phyloP scores from a whole-genome alignment of 1,139 yeast genomes.

The Taphrina deformans region DNA sequence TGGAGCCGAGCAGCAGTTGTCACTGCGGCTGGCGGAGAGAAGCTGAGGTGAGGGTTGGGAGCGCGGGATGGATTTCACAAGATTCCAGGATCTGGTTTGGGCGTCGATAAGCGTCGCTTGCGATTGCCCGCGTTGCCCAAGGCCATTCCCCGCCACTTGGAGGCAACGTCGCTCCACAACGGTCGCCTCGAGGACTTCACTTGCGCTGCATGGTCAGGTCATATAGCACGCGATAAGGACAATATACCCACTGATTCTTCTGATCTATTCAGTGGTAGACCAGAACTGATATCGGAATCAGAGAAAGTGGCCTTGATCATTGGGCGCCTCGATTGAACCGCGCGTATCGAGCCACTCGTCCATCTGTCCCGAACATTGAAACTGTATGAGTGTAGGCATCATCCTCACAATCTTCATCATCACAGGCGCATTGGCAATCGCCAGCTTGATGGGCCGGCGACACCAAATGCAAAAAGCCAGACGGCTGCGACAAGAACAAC shows the following conservation, averaged over 20 bases:
- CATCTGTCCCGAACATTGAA: neutral
- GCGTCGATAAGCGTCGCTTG: neutral
- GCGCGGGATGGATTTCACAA: too few relatives aligned
- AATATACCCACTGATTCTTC: too few relatives aligned
- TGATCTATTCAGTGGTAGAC: too few relatives aligned
- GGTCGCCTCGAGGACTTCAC: neutral
- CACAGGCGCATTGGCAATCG: neutral
- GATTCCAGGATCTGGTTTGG: too few relatives aligned
- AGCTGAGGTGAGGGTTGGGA: too few relatives aligned
- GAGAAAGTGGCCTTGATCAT: too few relatives aligned
- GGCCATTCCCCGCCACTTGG: neutral
- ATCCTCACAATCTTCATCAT: neutral
- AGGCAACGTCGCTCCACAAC: neutral
- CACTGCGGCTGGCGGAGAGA: too few relatives aligned
- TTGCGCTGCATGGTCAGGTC: neutral
- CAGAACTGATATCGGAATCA: too few relatives aligned
- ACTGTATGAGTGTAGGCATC: slow-evolving; percentile 5
- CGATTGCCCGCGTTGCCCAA: neutral
- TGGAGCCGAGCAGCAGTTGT: too few relatives aligned
- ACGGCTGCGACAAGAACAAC: neutral
- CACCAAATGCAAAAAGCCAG: neutral
- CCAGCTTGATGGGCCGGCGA: neutral
- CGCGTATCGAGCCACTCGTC: too few relatives aligned
- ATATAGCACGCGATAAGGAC: neutral
- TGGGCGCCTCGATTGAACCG: too few relatives aligned